Evolutionary conservation across 1,284 basidiomycete species (phyloP).

Genomic region (Coniferiporia sulphurascens): DNA sequence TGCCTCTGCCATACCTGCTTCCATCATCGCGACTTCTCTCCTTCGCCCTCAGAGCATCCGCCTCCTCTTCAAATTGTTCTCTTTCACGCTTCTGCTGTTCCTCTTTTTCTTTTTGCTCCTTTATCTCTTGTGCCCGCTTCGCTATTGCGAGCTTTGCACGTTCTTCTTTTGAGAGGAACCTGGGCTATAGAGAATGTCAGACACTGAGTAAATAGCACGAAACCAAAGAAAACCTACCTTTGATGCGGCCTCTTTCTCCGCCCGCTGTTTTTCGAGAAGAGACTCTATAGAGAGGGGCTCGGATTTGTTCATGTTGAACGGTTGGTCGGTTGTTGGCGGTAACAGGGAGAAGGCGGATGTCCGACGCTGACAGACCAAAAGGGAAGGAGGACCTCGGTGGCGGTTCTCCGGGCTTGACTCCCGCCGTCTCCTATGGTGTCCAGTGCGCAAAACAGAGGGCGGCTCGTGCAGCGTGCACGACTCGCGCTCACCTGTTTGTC

Average conservation of each 20-base stretch:
- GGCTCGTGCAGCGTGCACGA: constrained; percentile 18
- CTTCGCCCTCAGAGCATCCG: constrained; percentile 57
- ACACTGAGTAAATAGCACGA: constrained; percentile 9
- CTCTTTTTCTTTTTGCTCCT: constrained; percentile 58
- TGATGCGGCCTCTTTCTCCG: constrained; percentile 82
- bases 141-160: constrained; percentile 84
- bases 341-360: background rate
- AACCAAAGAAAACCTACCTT: constrained; percentile 50
- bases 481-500: constrained; percentile 44
- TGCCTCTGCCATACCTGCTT: constrained; percentile 37
- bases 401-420: too few relatives aligned
- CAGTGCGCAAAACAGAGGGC: background rate
- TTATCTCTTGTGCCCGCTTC: constrained; percentile 77
- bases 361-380: background rate
- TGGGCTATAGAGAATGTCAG: constrained; percentile 52
- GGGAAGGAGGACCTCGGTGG: background rate
- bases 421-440: background rate
- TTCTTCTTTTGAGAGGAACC: constrained; percentile 85
- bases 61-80: constrained; percentile 68
- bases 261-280: constrained; percentile 79
- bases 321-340: background rate
- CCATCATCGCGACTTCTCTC: constrained; percentile 34
- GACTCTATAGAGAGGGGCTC: constrained; percentile 82
- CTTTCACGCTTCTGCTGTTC: constrained; percentile 55
- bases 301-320: constrained; percentile 35